phyloP scores from a whole-genome alignment of 2,329 filamentous ascomycete genomes.

The Lachnellula hyalina region DNA sequence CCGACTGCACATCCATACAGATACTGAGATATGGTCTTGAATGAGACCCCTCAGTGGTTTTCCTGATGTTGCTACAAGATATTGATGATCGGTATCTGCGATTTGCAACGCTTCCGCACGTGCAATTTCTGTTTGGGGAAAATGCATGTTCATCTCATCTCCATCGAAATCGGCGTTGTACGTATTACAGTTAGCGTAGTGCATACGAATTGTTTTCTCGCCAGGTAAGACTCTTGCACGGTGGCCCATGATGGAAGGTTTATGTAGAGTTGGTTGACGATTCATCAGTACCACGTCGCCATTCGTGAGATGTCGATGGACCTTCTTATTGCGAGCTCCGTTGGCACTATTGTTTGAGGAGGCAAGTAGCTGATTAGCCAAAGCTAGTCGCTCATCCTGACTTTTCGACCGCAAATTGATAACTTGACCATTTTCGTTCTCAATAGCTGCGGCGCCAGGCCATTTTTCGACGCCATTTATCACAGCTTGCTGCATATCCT shows the following conservation, averaged over 20 bases:
- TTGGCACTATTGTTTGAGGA: slow-evolving; percentile 70
- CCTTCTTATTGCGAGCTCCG: slow-evolving; percentile 86
- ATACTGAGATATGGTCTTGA: slow-evolving; percentile 96
- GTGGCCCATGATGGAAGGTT: slow-evolving; percentile 98
- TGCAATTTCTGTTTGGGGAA: slow-evolving; percentile 93
- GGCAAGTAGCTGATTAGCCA: slow-evolving; percentile 90
- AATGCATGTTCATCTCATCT: slow-evolving; percentile 99
- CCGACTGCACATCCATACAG: slow-evolving; percentile 81
- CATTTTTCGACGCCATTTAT: slow-evolving; percentile 92
- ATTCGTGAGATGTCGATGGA: slow-evolving; percentile 91
- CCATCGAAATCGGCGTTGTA: slow-evolving; percentile 99
- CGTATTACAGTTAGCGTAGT: slow-evolving; percentile 98
- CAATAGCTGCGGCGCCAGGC: slow-evolving; percentile 89
- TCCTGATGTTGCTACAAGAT: slow-evolving; percentile 87
- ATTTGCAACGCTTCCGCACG: slow-evolving; percentile 88
- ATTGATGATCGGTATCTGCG: slow-evolving; percentile 95
- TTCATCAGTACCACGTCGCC: slow-evolving; percentile 99
- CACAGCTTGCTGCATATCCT: slow-evolving; percentile 91
- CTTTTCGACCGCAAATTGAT: slow-evolving; percentile 84
- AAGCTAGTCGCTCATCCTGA: slow-evolving; percentile 76
- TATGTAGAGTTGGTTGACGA: slow-evolving; percentile 93
- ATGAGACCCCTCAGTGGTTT: slow-evolving; percentile 94
- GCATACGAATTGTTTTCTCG: slow-evolving; percentile 98
- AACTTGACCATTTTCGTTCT: slow-evolving; percentile 91
- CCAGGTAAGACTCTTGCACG: slow-evolving; percentile 85